These are phyloP conservation scores for Verticillium nubilum DNA, from an alignment of 2,329 filamentous ascomycete genomes.

Conservation along the genomic window DNA sequence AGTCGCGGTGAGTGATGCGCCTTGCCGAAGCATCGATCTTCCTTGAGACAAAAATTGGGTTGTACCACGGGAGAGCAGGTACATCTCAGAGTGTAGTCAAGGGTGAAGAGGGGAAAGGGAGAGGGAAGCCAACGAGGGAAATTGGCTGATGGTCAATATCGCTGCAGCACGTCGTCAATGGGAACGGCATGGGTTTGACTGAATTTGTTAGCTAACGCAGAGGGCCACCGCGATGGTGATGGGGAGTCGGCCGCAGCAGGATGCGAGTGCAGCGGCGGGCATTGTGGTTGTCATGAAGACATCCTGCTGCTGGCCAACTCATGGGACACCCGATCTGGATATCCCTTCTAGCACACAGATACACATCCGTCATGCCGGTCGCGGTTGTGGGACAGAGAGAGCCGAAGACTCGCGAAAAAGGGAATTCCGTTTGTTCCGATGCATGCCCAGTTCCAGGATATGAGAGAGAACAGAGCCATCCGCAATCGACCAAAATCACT, in stretches of 20 bases:
- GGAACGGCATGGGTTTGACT: not conserved
- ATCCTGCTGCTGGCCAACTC: not conserved
- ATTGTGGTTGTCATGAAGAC: not conserved
- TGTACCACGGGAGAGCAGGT: slow-evolving; percentile 4
- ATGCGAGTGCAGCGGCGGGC: not conserved
- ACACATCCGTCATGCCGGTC: slow-evolving; percentile 11
- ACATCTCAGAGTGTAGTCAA: slow-evolving; percentile 7
- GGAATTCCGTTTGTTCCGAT: slow-evolving; percentile 11
- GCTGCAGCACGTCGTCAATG: not conserved
- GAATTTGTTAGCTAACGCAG: not conserved
- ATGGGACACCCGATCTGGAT: not conserved
- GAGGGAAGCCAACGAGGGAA: not conserved
- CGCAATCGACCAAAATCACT: slow-evolving; percentile 3
- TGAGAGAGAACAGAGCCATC: slow-evolving; percentile 13
- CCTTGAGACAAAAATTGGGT: slow-evolving; percentile 7
- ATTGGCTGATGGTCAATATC: not conserved
- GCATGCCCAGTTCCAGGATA: slow-evolving; percentile 12
- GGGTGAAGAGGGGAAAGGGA: not conserved
- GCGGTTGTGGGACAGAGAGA: slow-evolving; percentile 4
- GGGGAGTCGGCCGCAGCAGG: not conserved
- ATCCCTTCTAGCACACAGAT: slow-evolving; percentile 13
- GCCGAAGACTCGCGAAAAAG: slow-evolving; percentile 12
- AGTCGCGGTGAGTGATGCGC: slow-evolving; percentile 7
- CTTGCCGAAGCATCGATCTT: slow-evolving; percentile 3
- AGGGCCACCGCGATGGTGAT: not conserved